Conservation (phyloP, 805 yeast genomes). For the Saccharomycopsis olivae region DNA sequence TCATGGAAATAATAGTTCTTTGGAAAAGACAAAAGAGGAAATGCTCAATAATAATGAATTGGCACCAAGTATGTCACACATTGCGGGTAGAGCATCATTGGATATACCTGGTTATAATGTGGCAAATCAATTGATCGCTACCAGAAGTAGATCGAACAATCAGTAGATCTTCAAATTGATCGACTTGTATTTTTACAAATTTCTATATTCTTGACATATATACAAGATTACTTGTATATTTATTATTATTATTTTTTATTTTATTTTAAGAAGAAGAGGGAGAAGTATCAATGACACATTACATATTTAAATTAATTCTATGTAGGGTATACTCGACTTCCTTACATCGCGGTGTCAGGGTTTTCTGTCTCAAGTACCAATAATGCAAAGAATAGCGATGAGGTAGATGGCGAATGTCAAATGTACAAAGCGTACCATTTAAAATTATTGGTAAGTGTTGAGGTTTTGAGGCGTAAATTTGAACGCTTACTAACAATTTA, state of each 20-base stretch:
- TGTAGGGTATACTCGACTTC: background rate
- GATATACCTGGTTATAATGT: slow-evolving; percentile 18
- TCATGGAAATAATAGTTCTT: slow-evolving; percentile 4
- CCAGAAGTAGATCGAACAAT: background rate
- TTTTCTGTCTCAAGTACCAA: background rate
- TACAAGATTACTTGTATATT: background rate
- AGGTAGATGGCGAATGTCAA: no score
- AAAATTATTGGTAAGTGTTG: slow-evolving; percentile 1
- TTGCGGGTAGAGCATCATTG: slow-evolving; percentile 16
- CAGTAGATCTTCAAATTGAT: background rate
- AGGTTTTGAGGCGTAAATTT: background rate
- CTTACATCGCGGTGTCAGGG: background rate
- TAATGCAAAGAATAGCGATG: no score
- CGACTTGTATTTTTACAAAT: background rate
- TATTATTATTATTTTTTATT: no score
- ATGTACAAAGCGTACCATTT: slow-evolving; percentile 2
- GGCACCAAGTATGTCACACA: slow-evolving; percentile 6
- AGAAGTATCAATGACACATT: background rate
- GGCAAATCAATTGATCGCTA: slow-evolving; percentile 11
- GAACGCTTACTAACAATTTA: background rate
- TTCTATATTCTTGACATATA: background rate
- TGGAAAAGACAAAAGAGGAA: slow-evolving; percentile 14
- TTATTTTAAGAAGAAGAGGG: no score
- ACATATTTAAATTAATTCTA: no score
- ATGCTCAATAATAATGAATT: slow-evolving; percentile 15